Evolutionary conservation across 129 eudicot species (phyloP).

Genomic region (Centaurea solstitialis): DNA sequence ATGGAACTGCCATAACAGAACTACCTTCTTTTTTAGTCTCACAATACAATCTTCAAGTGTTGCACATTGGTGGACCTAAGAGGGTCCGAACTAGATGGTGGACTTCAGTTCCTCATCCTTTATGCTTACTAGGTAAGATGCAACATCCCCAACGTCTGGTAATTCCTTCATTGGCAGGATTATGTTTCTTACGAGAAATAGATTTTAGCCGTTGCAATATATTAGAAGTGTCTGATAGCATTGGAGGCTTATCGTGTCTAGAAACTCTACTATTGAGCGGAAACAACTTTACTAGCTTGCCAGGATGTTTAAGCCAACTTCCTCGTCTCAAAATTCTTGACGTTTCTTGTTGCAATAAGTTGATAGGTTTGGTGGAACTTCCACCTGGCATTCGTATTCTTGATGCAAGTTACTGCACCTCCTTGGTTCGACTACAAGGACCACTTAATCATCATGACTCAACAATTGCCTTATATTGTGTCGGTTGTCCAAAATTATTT

Average conservation of each 20-base stretch:
- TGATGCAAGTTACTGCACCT: background rate
- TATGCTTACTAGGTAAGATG: background rate
- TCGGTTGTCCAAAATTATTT: background rate
- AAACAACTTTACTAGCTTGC: constrained; percentile 1
- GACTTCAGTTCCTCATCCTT: no score
- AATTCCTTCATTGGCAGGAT: background rate
- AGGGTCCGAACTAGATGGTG: no score
- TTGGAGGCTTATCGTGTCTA: background rate
- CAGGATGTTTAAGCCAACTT: background rate
- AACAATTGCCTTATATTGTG: no score
- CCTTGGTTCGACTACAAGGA: background rate
- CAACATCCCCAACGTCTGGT: no score
- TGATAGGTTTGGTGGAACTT: background rate
- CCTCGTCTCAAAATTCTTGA: background rate
- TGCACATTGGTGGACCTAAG: no score
- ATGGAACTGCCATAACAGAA: no score
- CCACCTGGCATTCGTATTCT: background rate
- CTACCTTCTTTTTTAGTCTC: no score
- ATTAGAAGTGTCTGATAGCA: background rate
- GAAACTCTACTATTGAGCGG: background rate
- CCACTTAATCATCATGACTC: background rate
- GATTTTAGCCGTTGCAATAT: constrained; percentile 6
- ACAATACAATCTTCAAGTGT: no score
- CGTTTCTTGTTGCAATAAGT: background rate
- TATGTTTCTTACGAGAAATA: background rate